Percentiles rank a stretch among this genome's conserved stretches.
Conservation (phyloP, 2,329 filamentous ascomycete genomes). For the Colletotrichum somersetense region DNA sequence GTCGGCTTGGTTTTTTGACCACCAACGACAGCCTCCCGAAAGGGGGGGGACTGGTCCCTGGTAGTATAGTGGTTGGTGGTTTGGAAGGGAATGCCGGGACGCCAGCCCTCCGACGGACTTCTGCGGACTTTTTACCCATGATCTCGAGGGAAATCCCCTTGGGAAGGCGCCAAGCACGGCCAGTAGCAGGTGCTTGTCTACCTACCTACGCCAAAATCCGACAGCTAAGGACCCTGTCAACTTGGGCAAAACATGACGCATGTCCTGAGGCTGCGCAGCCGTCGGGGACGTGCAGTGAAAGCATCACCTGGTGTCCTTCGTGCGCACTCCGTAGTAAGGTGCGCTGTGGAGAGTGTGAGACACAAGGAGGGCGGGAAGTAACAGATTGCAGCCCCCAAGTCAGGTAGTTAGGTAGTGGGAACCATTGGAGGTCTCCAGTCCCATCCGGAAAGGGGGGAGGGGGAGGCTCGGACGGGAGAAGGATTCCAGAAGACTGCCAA, state of each 20-base stretch:
- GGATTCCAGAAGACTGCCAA: slow-evolving; percentile 26
- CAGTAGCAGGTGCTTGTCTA: neutral
- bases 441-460: neutral
- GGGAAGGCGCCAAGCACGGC: slow-evolving; percentile 1
- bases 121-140: neutral
- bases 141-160: slow-evolving; percentile 12
- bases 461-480: slow-evolving; percentile 27
- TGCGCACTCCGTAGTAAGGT: neutral
- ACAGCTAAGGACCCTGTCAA: slow-evolving; percentile 35
- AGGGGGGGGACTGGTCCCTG: neutral
- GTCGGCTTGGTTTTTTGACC: slow-evolving; percentile 3
- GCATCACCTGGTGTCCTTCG: neutral
- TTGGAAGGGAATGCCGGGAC: neutral
- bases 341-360: neutral
- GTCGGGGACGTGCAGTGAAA: slow-evolving; percentile 11
- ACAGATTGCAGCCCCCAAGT: neutral
- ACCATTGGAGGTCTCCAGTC: neutral
- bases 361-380: neutral
- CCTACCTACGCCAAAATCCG: neutral
- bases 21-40: slow-evolving; percentile 8
- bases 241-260: slow-evolving; percentile 20
- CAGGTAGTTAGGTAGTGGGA: neutral
- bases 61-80: neutral
- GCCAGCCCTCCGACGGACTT: slow-evolving; percentile 17
- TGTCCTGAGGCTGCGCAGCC: slow-evolving; percentile 3